phyloP scores from a whole-genome alignment of 371 early-diverging fungal species.

The Mortierella sp. region DNA sequence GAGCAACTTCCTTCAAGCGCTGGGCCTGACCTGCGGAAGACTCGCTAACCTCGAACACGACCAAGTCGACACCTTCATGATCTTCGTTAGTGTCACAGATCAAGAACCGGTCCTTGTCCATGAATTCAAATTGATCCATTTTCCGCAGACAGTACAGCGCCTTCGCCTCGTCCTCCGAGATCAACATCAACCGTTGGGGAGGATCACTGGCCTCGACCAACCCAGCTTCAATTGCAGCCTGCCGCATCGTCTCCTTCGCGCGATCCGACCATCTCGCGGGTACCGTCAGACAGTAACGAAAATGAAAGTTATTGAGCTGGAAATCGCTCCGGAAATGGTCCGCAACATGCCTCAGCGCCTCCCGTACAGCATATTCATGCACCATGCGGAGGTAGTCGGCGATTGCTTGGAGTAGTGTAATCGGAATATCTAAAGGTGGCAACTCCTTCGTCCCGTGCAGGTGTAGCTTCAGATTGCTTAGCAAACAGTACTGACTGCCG shows the following conservation, averaged over 20 bases:
- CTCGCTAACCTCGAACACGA: slow-evolving; percentile 56
- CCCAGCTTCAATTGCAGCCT: slow-evolving; percentile 63
- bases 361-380: no score
- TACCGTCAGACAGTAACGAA: slow-evolving; percentile 66
- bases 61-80: slow-evolving; percentile 70
- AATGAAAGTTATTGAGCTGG: no score
- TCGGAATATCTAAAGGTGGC: no score
- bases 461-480: no score
- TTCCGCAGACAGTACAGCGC: slow-evolving; percentile 66
- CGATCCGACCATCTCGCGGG: slow-evolving; percentile 68
- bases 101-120: slow-evolving; percentile 66
- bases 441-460: no score
- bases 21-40: slow-evolving; percentile 34
- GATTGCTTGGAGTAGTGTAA: no score
- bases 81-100: slow-evolving; percentile 72
- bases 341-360: no score
- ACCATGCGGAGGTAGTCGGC: no score
- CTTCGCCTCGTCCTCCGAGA: slow-evolving; percentile 69
- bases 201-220: slow-evolving; percentile 59
- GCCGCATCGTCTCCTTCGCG: slow-evolving; percentile 67
- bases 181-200: slow-evolving; percentile 62
- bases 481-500: no score
- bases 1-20: slow-evolving; percentile 65
- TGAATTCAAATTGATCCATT: slow-evolving; percentile 61
- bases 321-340: no score